Conservation (phyloP, 1,139 yeast species). For the Blastobotrys apis region DNA sequence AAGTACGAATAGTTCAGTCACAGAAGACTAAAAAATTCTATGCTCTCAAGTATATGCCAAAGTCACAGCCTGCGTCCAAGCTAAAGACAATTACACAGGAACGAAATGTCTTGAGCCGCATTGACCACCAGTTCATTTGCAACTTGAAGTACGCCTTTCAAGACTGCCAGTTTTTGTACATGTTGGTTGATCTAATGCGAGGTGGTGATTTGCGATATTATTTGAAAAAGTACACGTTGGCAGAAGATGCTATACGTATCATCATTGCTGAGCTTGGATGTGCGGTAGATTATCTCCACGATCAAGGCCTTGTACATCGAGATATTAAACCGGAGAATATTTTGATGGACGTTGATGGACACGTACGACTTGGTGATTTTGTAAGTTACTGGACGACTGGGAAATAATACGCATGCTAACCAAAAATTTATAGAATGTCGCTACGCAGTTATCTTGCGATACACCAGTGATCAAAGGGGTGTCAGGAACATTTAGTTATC, state of each 20-base stretch:
- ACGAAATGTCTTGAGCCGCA: constrained; percentile 53
- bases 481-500: constrained; percentile 84
- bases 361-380: constrained; percentile 67
- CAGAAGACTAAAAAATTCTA: constrained; percentile 50
- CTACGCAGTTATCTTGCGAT: constrained; percentile 27
- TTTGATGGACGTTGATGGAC: constrained; percentile 62
- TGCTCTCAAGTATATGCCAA: constrained; percentile 61
- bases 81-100: constrained; percentile 45
- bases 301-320: constrained; percentile 58
- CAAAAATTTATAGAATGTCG: constrained; percentile 40
- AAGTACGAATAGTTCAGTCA: constrained; percentile 64
- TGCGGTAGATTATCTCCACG: constrained; percentile 63
- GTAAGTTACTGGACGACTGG: no score
- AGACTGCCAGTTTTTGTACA: constrained; percentile 64
- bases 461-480: constrained; percentile 47
- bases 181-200: constrained; percentile 70
- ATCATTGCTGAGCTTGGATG: constrained; percentile 65
- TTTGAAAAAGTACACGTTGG: constrained; percentile 48
- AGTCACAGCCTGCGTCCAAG: constrained; percentile 24
- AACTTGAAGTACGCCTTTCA: constrained; percentile 79
- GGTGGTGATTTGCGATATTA: constrained; percentile 91
- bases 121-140: constrained; percentile 75
- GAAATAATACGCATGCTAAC: no score
- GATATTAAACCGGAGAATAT: constrained; percentile 72
- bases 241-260: constrained; percentile 60